These are phyloP conservation scores for Pinguiococcus pyrenoidosus DNA, from an alignment of 108 stramenopile genomes.

Conservation along the genomic window DNA sequence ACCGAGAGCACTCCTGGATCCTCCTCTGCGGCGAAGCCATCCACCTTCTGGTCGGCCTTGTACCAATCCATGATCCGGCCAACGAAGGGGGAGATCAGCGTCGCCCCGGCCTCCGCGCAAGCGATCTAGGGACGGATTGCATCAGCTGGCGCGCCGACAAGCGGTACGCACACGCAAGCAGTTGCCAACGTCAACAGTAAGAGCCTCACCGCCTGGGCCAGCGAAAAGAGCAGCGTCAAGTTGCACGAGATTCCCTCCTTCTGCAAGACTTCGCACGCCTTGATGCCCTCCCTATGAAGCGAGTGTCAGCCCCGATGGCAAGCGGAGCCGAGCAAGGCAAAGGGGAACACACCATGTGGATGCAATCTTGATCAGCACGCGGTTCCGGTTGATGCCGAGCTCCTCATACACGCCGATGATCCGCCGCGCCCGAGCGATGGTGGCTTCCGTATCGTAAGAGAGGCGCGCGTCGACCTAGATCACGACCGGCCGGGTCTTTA, in stretches of 20 bases:
- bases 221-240: constrained; percentile 81
- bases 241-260: constrained; percentile 86
- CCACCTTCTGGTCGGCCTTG: constrained; percentile 47
- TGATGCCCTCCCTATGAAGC: constrained; percentile 97
- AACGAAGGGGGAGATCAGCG: constrained; percentile 90
- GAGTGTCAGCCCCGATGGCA: no score
- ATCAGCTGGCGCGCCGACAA: no score
- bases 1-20: constrained; percentile 84
- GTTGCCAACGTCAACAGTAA: no score
- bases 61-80: constrained; percentile 95
- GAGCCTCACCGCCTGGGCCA: no score
- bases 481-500: no score
- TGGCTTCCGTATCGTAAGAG: constrained; percentile 71
- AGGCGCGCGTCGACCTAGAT: constrained; percentile 88
- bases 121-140: no score
- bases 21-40: constrained; percentile 54
- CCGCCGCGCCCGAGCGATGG: constrained; percentile 58
- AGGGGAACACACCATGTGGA: no score
- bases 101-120: constrained; percentile 85
- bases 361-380: constrained; percentile 91
- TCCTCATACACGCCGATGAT: constrained; percentile 81
- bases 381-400: constrained; percentile 49
- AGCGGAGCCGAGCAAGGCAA: no score
- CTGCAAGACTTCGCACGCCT: constrained; percentile 74
- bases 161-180: no score